Evolutionary conservation across 1,139 yeast genomes (phyloP), one percentile per base, ranked within the genome.

Genomic region (Yamadazyma trypodendri): DNA sequence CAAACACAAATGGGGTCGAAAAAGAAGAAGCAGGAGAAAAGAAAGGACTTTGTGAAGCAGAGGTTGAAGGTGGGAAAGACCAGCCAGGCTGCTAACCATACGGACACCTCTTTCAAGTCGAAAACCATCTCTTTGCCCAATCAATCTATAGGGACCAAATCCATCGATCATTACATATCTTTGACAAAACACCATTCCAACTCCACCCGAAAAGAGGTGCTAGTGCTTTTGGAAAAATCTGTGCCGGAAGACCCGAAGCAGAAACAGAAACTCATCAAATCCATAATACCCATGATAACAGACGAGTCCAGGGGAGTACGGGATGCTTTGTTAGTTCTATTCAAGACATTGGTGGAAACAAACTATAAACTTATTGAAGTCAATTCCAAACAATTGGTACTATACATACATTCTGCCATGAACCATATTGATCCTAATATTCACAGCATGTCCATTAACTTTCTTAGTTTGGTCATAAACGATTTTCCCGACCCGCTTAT

Each of bases 351-450:
- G 28, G 76, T 78, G 1, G 53, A 58, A 12, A 62, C 63, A 15
- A 83, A 80, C 45, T 72, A 75, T 0, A 78, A 78, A 6, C 64
- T 81, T n/a, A 63, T 85, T 42, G 78, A 75, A 41, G 67, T 89
- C 16, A 94, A 90, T 60, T 71, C 83, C 35, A 69, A 81, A 22
- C 65, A 82, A 6, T 61, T 90, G 3, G 73, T 85, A 24, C 66
- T 92, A 23, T 90, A 85, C 55, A 72, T 90, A n/a, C 85, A 85
- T 51, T 83, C 94, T 38, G 95, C 96, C 11, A 92, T 92, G 97
- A 86, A 97, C 13, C 97, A 92, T 55, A 84, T 92, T 32, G 76
- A 75, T 27, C 82, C 90, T 0, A 80, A 79, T 7, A 79, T 89
- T 28, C 75, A 95, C 34, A 76, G 77, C 37, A 84, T 82, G 46